Percentiles rank a stretch among this genome's conserved stretches.
Evolutionary conservation across 306 rosid species (phyloP).

Genomic region (Erythrophleum fordii): DNA sequence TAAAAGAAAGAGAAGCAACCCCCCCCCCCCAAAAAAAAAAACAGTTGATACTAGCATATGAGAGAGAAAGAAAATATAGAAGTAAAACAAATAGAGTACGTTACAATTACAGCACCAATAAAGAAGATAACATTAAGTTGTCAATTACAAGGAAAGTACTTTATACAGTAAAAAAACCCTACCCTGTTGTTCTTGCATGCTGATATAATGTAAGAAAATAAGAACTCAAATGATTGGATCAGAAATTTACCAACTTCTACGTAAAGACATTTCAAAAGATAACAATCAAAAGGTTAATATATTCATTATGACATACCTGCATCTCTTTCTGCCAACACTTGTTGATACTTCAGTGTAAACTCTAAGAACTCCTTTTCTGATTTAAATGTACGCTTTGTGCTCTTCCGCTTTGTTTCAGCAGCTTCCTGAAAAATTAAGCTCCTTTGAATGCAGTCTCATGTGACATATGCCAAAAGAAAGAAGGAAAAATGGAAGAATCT

Average conservation of each 20-base stretch:
- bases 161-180: not conserved
- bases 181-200: constrained; percentile 15
- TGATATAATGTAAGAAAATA: not conserved
- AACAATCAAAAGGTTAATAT: constrained; percentile 5
- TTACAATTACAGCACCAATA: not conserved
- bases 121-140: constrained; percentile 23
- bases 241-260: constrained; percentile 36
- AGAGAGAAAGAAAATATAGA: constrained; percentile 22
- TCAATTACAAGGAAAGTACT: constrained; percentile 18
- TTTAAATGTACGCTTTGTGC: constrained; percentile 73
- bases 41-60: not conserved
- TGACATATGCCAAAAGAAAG: constrained; percentile 21
- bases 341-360: constrained; percentile 88
- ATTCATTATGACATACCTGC: constrained; percentile 60
- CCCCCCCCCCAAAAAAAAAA: not conserved
- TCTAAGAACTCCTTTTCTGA: constrained; percentile 92
- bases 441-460: constrained; percentile 21
- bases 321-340: constrained; percentile 90
- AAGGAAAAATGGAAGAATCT: constrained; percentile 11
- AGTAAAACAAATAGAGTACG: constrained; percentile 18
- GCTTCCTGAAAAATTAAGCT: constrained; percentile 62
- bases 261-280: constrained; percentile 23
- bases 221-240: constrained; percentile 22
- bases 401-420: constrained; percentile 76
- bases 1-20: not conserved